Evolutionary conservation across 331 rosid genomes (phyloP).

Genomic region (Malus hybrid): DNA sequence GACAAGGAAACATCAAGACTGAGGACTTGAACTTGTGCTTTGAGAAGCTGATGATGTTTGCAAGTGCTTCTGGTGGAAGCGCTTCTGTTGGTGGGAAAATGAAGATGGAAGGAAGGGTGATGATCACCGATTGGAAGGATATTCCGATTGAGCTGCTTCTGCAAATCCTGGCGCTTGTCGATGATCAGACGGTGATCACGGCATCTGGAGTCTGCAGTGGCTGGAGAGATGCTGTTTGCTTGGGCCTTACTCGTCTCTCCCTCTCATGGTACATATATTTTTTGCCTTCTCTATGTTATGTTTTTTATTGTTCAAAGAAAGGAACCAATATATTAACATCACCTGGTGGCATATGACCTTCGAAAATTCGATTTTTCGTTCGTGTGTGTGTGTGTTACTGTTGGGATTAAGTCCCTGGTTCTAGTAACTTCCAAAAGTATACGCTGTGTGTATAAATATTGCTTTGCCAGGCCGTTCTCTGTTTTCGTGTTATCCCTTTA

Average conservation of each 20-base stretch:
- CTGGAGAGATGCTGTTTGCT: constrained; percentile 87
- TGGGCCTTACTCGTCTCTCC: constrained; percentile 69
- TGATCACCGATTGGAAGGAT: constrained; percentile 71
- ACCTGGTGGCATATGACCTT: background rate
- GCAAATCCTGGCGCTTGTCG: constrained; percentile 67
- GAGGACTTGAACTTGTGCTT: constrained; percentile 76
- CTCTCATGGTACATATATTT: constrained; percentile 57
- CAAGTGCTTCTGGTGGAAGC: background rate
- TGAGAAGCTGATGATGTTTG: constrained; percentile 72
- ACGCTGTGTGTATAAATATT: background rate
- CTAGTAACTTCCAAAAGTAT: background rate
- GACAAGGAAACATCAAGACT: constrained; percentile 38
- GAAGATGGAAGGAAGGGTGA: constrained; percentile 51
- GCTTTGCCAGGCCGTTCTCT: background rate
- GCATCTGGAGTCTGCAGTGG: constrained; percentile 91
- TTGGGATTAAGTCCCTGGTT: background rate
- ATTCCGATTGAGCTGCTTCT: constrained; percentile 88
- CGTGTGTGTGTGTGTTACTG: too few species aligned
- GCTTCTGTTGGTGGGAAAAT: constrained; percentile 32
- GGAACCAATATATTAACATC: background rate
- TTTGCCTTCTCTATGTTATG: background rate
- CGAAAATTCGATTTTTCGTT: background rate
- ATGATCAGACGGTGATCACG: constrained; percentile 61
- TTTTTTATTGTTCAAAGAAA: background rate
- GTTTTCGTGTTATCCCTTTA: background rate